phyloP scores from a whole-genome alignment of 352 stramenopile genomes.

The Vaucheria bursata region DNA sequence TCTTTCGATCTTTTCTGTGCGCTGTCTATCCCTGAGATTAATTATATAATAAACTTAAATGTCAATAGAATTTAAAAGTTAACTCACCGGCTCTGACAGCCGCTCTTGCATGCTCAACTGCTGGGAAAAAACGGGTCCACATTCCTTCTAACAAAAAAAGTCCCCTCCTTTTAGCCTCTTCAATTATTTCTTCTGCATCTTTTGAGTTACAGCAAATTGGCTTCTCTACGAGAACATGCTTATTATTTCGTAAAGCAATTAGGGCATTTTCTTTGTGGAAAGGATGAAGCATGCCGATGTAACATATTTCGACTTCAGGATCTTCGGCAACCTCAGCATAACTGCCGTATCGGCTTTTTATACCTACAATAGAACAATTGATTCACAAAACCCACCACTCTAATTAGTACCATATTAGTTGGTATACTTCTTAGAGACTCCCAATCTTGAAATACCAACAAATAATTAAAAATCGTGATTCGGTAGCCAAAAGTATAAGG shows the following conservation, averaged over 20 bases:
- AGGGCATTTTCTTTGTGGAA: conserved; percentile 66
- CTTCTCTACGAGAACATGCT: conserved; percentile 85
- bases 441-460: too few species aligned
- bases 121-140: conserved; percentile 73
- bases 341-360: conserved; percentile 61
- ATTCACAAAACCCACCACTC: too few species aligned
- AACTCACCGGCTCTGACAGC: conserved; percentile 53
- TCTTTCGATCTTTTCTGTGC: too few species aligned
- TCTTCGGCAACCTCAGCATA: conserved; percentile 73
- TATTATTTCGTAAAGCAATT: conserved; percentile 65
- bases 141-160: conserved; percentile 69
- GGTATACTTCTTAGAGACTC: too few species aligned
- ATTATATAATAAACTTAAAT: too few species aligned
- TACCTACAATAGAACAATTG: conserved; percentile 38
- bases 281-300: conserved; percentile 77
- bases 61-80: too few species aligned
- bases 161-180: conserved; percentile 58
- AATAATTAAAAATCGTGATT: too few species aligned
- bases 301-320: conserved; percentile 73
- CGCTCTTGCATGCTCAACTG: conserved; percentile 57
- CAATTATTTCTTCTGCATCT: conserved; percentile 60
- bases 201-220: conserved; percentile 71
- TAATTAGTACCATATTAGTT: too few species aligned
- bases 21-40: too few species aligned
- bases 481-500: too few species aligned